Conservation (phyloP, 1,284 basidiomycete genomes). For the Moesziomyces antarcticus region DNA sequence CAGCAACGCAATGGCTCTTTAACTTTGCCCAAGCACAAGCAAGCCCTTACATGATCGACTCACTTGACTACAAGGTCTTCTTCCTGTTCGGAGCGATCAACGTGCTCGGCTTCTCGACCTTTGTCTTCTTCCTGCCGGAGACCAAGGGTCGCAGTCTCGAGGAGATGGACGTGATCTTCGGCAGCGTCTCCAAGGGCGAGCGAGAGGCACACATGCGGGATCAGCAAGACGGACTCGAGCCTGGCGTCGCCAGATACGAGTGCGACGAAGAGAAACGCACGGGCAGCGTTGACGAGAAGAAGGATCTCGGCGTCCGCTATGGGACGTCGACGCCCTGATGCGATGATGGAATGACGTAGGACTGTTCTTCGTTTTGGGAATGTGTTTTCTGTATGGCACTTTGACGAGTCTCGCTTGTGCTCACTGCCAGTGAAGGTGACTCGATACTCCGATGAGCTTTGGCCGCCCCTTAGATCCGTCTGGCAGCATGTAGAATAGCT, state of each 20-base stretch:
- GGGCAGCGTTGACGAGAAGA: slow-evolving; percentile 10
- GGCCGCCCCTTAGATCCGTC: too few species aligned
- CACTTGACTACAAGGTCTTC: slow-evolving; percentile 67
- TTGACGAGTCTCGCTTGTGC: too few species aligned
- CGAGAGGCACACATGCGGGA: slow-evolving; percentile 72
- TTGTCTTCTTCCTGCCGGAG: slow-evolving; percentile 69
- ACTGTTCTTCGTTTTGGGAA: too few species aligned
- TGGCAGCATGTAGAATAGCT: too few species aligned
- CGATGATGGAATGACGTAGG: too few species aligned
- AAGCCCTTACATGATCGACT: slow-evolving; percentile 67
- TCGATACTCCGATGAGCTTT: too few species aligned
- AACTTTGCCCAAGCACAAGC: slow-evolving; percentile 69
- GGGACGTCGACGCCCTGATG: not conserved
- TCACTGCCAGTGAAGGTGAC: too few species aligned
- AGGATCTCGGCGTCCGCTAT: slow-evolving; percentile 2
- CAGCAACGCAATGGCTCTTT: slow-evolving; percentile 70
- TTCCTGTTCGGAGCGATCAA: slow-evolving; percentile 69
- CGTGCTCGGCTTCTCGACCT: slow-evolving; percentile 57
- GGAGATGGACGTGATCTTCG: slow-evolving; percentile 85
- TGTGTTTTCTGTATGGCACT: too few species aligned
- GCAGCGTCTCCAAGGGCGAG: slow-evolving; percentile 74
- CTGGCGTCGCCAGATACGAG: not conserved
- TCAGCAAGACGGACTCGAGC: slow-evolving; percentile 5
- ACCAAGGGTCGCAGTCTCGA: slow-evolving; percentile 68
- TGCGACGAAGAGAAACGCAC: slow-evolving; percentile 5